A percentile compares a stretch with the other conserved stretches of the same genome.
phyloP scores from a whole-genome alignment of 306 rosid species.

The Phaseolus lunatus region DNA sequence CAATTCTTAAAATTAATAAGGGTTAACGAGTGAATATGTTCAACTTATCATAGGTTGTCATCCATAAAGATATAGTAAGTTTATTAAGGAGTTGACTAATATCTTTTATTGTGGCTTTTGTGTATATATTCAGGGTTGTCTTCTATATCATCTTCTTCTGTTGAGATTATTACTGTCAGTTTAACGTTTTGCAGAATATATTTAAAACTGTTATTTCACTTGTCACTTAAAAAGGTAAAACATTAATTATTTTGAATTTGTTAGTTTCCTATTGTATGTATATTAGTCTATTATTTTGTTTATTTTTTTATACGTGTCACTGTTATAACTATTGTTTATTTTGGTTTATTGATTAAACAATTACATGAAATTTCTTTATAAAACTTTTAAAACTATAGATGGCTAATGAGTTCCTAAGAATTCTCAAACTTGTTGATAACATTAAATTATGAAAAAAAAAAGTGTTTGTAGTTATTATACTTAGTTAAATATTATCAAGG shows the following conservation, averaged over 20 bases:
- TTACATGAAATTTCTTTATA: background rate
- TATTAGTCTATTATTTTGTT: constrained; percentile 23
- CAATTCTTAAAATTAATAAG: too few relatives aligned
- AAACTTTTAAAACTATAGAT: constrained; percentile 13
- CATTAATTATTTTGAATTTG: too few relatives aligned
- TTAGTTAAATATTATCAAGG: too few relatives aligned
- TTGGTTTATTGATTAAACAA: background rate
- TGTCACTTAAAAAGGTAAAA: constrained; percentile 76
- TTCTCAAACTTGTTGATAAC: background rate
- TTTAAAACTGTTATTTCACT: constrained; percentile 77
- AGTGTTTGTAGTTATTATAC: too few relatives aligned
- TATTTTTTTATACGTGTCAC: constrained; percentile 19
- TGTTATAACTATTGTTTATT: constrained; percentile 20
- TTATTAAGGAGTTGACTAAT: too few relatives aligned
- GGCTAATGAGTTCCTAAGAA: constrained; percentile 1
- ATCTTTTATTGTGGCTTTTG: too few relatives aligned
- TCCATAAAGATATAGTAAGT: too few relatives aligned
- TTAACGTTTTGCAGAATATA: constrained; percentile 77
- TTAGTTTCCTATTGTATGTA: constrained; percentile 4
- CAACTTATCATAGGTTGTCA: too few relatives aligned
- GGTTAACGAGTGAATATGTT: too few relatives aligned
- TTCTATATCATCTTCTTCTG: too few relatives aligned
- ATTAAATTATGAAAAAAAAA: background rate
- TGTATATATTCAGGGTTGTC: too few relatives aligned
- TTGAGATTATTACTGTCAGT: too few relatives aligned